These are phyloP conservation scores for Pelargonium citronellum DNA, from an alignment of 441 rosid genomes.

Conservation along the genomic window DNA sequence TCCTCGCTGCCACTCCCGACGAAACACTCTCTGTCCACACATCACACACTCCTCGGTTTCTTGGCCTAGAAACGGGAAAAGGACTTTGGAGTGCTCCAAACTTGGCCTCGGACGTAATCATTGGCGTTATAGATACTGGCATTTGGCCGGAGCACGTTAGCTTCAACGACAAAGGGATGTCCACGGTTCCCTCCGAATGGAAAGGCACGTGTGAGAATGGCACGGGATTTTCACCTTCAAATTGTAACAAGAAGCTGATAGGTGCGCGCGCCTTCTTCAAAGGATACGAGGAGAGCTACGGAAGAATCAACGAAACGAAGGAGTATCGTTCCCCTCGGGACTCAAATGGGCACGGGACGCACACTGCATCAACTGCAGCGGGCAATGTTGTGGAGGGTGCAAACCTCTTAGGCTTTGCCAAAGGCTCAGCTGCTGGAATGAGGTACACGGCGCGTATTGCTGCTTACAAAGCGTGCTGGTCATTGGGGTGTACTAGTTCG, in stretches of 20 bases:
- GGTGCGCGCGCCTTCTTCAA: slow-evolving; percentile 46
- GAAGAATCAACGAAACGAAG: slow-evolving; percentile 36
- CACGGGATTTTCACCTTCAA: slow-evolving; percentile 36
- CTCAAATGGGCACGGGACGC: slow-evolving; percentile 54
- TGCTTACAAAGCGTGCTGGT: slow-evolving; percentile 53
- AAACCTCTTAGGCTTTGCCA: slow-evolving; percentile 37
- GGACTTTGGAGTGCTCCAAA: slow-evolving; percentile 38
- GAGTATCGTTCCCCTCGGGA: slow-evolving; percentile 59
- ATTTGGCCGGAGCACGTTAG: slow-evolving; percentile 61
- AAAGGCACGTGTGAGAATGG: slow-evolving; percentile 53
- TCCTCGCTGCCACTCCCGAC: slow-evolving; percentile 56
- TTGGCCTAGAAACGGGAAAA: slow-evolving; percentile 37
- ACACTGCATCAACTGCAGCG: slow-evolving; percentile 57
- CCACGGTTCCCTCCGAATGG: slow-evolving; percentile 49
- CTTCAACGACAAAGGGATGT: slow-evolving; percentile 43
- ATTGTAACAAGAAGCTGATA: slow-evolving; percentile 53
- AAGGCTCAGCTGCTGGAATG: slow-evolving; percentile 46
- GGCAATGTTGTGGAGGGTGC: slow-evolving; percentile 39
- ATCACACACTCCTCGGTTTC: slow-evolving; percentile 43
- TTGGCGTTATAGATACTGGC: slow-evolving; percentile 56
- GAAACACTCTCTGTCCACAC: slow-evolving; percentile 61
- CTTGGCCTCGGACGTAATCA: slow-evolving; percentile 42
- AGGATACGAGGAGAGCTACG: slow-evolving; percentile 39
- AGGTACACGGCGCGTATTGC: slow-evolving; percentile 50
- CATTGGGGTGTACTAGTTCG: slow-evolving; percentile 33